Evolutionary conservation across 2,329 filamentous ascomycete species (phyloP).

Genomic region (Beauveria pseudobassiana): DNA sequence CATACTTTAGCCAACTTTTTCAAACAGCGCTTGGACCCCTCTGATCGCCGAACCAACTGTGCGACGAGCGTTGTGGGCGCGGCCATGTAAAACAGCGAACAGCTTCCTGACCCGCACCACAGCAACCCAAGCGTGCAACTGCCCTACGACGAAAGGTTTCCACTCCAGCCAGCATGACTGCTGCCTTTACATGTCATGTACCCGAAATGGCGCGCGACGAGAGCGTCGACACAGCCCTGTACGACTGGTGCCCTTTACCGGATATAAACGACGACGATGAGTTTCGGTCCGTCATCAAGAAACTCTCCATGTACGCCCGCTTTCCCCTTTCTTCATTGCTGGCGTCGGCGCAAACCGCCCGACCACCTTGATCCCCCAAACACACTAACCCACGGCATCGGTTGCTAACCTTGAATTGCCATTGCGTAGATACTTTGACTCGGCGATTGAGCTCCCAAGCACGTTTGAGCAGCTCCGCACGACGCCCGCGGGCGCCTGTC

Average conservation of each 20-base stretch:
- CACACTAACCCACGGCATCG: too few species aligned
- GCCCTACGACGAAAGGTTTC: not conserved
- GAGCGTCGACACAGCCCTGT: conserved; percentile 15
- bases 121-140: not conserved
- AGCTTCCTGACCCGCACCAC: not conserved
- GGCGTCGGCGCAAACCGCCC: too few species aligned
- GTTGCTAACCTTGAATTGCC: not conserved
- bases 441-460: conserved; percentile 55
- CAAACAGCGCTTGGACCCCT: too few species aligned
- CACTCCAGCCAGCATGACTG: not conserved
- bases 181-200: not conserved
- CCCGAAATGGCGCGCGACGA: conserved; percentile 5
- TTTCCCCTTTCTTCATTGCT: not conserved
- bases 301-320: conserved; percentile 50
- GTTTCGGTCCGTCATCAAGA: conserved; percentile 59
- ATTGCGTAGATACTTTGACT: conserved; percentile 48
- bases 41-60: too few species aligned
- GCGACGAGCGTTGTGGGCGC: not conserved
- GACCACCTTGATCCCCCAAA: too few species aligned
- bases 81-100: not conserved
- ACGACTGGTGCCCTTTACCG: conserved; percentile 36
- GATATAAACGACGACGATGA: conserved; percentile 49
- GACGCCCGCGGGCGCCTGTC: conserved; percentile 52
- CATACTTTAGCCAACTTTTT: too few species aligned
- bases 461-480: conserved; percentile 69